Evolutionary conservation across 345 rosid genomes (phyloP), one percentile per base, ranked within the genome.

Genomic region (Melaleuca quinquenervia): DNA sequence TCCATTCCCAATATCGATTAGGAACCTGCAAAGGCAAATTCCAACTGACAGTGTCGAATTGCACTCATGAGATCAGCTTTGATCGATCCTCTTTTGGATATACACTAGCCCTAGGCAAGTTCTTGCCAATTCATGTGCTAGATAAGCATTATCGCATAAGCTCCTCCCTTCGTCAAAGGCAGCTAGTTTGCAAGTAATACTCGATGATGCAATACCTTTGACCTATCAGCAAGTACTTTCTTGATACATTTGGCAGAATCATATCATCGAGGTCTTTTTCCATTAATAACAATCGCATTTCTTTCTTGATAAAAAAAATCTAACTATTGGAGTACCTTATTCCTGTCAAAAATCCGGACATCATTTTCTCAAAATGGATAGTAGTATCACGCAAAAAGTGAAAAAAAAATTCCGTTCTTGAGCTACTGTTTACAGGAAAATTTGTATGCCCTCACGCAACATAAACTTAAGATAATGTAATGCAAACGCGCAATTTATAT

Each of bases 321-420:
- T 32, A 41, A 4, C 3, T 70, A 20, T 70, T 36, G 13, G 24
- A 16, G 36, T 4, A 20, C 5, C 24, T 18, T 9, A 24, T 8
- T 70, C 21, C 48, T 0, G 1, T 32, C 8, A 64, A 6, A 64
- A 4, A 7, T 16, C 2, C 0, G 6, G 24, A 70, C 8, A 32
- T 70, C 24, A 70, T 4, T 70, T 70, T 18, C 78, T 70, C 36
- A 32, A 70, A 70, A 18, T 2, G 48, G 78, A 36, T 8, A 64
- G 36, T 32, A 70, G 7, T 5, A 16, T 32, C 7, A 36, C 41
- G 48, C 78, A 16, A 32, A 16, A 11, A 8, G 78, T 16, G 12
- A 3, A 2, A 64, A 62, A 15, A 64, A 6, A 56, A 24, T 29
- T 29, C 29, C 3, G 1, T 64, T 64, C 1, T 62, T 62, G 1